Base-by-base conservation (phyloP, 108 stramenopile genomes). In the Fistulifera solaris region DNA sequence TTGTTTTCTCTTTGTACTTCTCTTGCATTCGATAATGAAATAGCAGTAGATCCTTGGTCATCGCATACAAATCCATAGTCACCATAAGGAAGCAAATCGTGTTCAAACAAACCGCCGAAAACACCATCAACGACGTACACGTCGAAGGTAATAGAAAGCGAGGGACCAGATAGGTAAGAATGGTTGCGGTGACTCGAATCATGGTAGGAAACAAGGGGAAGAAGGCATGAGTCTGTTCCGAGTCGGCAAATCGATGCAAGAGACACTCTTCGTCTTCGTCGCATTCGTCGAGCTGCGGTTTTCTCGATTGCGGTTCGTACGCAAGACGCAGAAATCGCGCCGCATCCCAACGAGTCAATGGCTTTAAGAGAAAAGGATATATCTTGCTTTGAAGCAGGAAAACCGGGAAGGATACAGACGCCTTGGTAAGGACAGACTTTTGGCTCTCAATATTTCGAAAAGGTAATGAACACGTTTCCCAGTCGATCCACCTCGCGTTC, bases 151-250 rank as follows among this genome's bases (percentile, higher is more conserved):
- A 52, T 11, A 82, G 10, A 3, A 10, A 18, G 8, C 17, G 22
- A 0, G 81, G 85, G 51, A 67, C 14, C 7, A 52, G 18, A 1
- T 19, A 40, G 8, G 75, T 24, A 41, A 82, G 43, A 8, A 61
- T 27, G 15, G 58, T 45, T 16, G 89, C 71, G 8, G 57, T n/a
- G 8, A 49, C 52, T 48, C 77, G 78, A 48, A 92, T 61, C 17
- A 63, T 38, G 28, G 66, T 47, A 14, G 90, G 90, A 60, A 75
- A 80, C 19, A 87, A 54, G 11, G 90, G 90, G 22, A 92, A 62
- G 55, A 92, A 87, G 25, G 86, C 90, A 59, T 92, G 90, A 0
- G 85, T 75, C 43, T 79, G 67, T 64, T 92, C 89, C 53, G 89
- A 87, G 21, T 63, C 31, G 14, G 49, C 6, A 63, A 76, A 76